Evolutionary conservation across 441 rosid genomes (phyloP).

Genomic region (Bocquillonia castaneifolia): DNA sequence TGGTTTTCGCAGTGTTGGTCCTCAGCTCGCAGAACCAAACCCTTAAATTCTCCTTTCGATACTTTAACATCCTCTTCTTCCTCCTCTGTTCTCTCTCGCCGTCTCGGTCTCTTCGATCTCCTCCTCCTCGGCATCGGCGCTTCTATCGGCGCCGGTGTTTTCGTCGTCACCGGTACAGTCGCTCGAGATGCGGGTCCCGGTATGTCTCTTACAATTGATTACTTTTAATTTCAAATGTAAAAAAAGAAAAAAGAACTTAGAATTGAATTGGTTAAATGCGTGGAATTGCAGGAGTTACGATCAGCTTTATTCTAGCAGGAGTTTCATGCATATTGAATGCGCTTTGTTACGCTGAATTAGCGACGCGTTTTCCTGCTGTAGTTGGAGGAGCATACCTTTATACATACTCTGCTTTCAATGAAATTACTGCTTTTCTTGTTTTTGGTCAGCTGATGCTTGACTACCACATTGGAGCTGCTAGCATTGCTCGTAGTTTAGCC

Average conservation of each 20-base stretch:
- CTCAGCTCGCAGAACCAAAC: slow-evolving; percentile 69
- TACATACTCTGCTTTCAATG: slow-evolving; percentile 81
- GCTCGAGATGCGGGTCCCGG: slow-evolving; percentile 97
- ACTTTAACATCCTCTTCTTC: slow-evolving; percentile 29
- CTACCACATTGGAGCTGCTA: slow-evolving; percentile 96
- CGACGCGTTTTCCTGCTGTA: slow-evolving; percentile 89
- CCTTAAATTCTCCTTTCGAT: slow-evolving; percentile 37
- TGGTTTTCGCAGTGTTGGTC: slow-evolving; percentile 60
- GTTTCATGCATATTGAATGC: slow-evolving; percentile 85
- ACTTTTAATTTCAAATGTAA: neutral
- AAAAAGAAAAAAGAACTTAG: no score
- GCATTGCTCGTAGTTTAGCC: slow-evolving; percentile 88
- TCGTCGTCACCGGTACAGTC: slow-evolving; percentile 93
- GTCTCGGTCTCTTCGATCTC: slow-evolving; percentile 80
- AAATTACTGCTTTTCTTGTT: slow-evolving; percentile 86
- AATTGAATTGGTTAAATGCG: no score
- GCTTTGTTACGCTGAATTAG: slow-evolving; percentile 89
- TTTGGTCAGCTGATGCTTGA: slow-evolving; percentile 90
- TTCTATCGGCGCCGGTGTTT: slow-evolving; percentile 93
- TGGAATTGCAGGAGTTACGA: slow-evolving; percentile 63
- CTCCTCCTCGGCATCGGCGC: slow-evolving; percentile 86
- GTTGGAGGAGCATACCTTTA: slow-evolving; percentile 98
- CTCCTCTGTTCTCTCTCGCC: slow-evolving; percentile 61
- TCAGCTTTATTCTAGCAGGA: slow-evolving; percentile 87
- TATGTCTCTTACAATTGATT: slow-evolving; percentile 12